Evolutionary conservation across 192 early-diverging fungal genomes (phyloP), one percentile per base, ranked within the genome.

Genomic region (Endogone sp.): DNA sequence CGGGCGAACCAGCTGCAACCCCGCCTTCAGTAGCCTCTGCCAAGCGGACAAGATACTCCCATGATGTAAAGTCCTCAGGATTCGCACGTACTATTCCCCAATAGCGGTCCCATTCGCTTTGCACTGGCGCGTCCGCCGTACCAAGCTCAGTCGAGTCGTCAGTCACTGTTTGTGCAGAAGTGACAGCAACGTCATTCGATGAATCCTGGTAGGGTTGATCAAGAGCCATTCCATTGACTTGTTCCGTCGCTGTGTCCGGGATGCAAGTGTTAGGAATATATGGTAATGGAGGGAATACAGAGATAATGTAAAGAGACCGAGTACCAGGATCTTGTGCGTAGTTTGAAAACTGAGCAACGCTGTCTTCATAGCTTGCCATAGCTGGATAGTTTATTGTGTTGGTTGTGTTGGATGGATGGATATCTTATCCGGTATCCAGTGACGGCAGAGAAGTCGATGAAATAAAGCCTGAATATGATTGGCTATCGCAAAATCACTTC

Each of bases 11-110:
- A 13, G 79, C 69, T 2, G 72, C 81, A 49, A 87, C 69, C 13
- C 85, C 85, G 2, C 85, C 86, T 25, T 89, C 81, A 27, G 78
- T 72, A 16, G 72, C 64, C 65, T 92, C 89, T 1, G 82, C 85
- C 22, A 88, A 56, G 3, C 81, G 71, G 68, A 92, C 81, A 21
- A 91, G 77, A 29, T 78, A 75, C 70, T 92, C 90, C 90, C 90
- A 92, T 3, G 85, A 76, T n/a, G 71, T 65, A 74, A 91, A 92
- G 63, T 92, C 89, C 55, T 88, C 81, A 16, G 86, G 85, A 69
- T 84, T 84, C 68, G 79, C 44, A 22, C 70, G 81, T 4, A 88
- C 86, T 2, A 80, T 69, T 26, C 85, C 72, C 84, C 84, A 88
- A 27, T 81, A 70, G n/a, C 75, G 71, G 30, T 88, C 86, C 79